Evolutionary conservation across 164 flowering plant species (phyloP).

Genomic region (Warburgia ugandensis): DNA sequence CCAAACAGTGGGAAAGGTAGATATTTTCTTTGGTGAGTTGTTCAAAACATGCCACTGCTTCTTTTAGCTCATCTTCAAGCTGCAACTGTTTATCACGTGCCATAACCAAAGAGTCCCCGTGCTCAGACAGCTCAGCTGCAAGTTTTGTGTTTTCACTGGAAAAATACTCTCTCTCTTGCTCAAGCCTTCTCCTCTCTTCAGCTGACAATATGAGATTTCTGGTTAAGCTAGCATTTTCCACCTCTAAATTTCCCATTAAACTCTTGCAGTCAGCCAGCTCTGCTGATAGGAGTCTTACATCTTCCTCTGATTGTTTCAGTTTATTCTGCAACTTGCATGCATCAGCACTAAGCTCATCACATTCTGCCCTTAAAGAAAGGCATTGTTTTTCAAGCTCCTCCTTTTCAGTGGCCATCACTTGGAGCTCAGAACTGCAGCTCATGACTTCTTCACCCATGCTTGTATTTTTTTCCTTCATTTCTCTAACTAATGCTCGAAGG

Average conservation of each 20-base stretch:
- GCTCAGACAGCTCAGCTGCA: slow-evolving; percentile 34
- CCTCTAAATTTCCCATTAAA: slow-evolving; percentile 28
- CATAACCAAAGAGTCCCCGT: slow-evolving; percentile 24
- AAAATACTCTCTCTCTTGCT: slow-evolving; percentile 36
- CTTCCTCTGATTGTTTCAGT: slow-evolving; percentile 40
- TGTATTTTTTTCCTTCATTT: slow-evolving; percentile 33
- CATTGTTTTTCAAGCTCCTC: slow-evolving; percentile 40
- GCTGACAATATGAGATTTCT: slow-evolving; percentile 21
- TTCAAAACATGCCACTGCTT: slow-evolving; percentile 34
- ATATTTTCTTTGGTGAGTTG: slow-evolving; percentile 47
- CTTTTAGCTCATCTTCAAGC: slow-evolving; percentile 39
- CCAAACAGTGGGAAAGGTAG: slow-evolving; percentile 35
- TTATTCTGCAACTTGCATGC: slow-evolving; percentile 36
- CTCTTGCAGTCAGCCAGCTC: slow-evolving; percentile 39
- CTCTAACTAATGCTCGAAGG: slow-evolving; percentile 35
- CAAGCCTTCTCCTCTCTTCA: slow-evolving; percentile 38
- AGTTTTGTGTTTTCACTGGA: slow-evolving; percentile 35
- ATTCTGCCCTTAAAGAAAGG: slow-evolving; percentile 28
- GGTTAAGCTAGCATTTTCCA: slow-evolving; percentile 36
- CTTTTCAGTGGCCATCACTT: slow-evolving; percentile 26
- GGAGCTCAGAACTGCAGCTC: slow-evolving; percentile 46
- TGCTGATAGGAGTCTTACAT: slow-evolving; percentile 25
- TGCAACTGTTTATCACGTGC: slow-evolving; percentile 25
- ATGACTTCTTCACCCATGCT: slow-evolving; percentile 47
- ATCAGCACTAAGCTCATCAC: slow-evolving; percentile 29